A percentile compares a stretch with the other conserved stretches of the same genome.
phyloP scores from a whole-genome alignment of 163 green algal species.

The Volvox carteri region DNA sequence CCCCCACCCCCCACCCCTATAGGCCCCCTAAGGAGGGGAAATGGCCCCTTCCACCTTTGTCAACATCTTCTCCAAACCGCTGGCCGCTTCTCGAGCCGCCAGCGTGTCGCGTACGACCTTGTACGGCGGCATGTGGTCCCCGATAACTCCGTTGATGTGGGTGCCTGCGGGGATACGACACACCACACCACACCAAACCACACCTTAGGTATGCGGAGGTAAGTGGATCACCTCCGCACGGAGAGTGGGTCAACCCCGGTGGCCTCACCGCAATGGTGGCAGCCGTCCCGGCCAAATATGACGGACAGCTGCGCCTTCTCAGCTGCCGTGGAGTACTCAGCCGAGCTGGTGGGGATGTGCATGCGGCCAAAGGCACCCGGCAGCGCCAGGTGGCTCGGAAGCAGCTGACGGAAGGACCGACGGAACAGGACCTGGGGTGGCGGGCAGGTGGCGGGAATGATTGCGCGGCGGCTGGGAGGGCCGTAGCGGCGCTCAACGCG shows the following conservation, averaged over 20 bases:
- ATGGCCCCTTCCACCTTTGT: background rate
- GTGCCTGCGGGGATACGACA: constrained; percentile 48
- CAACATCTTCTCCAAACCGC: constrained; percentile 10
- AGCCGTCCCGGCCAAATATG: constrained; percentile 82
- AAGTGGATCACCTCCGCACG: too few relatives aligned
- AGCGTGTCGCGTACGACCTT: constrained; percentile 69
- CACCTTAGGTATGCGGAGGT: too few relatives aligned
- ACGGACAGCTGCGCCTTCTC: constrained; percentile 74
- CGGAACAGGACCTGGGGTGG: constrained; percentile 72
- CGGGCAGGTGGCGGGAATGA: too few relatives aligned
- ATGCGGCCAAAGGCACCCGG: constrained; percentile 81
- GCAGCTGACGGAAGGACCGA: constrained; percentile 78
- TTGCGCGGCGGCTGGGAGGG: too few relatives aligned
- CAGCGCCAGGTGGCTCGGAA: constrained; percentile 84
- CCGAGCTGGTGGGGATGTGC: constrained; percentile 76
- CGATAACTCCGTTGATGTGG: constrained; percentile 71
- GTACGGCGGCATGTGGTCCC: constrained; percentile 93
- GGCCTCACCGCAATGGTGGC: constrained; percentile 86
- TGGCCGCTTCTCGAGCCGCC: constrained; percentile 18
- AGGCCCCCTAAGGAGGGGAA: background rate
- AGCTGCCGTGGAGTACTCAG: constrained; percentile 74
- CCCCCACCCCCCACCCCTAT: background rate
- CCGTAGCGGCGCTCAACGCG: too few relatives aligned
- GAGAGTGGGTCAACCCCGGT: too few relatives aligned
- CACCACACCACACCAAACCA: too few relatives aligned